Conservation (phyloP, 177 flowering plant genomes). For the Tripterygium wilfordii region DNA sequence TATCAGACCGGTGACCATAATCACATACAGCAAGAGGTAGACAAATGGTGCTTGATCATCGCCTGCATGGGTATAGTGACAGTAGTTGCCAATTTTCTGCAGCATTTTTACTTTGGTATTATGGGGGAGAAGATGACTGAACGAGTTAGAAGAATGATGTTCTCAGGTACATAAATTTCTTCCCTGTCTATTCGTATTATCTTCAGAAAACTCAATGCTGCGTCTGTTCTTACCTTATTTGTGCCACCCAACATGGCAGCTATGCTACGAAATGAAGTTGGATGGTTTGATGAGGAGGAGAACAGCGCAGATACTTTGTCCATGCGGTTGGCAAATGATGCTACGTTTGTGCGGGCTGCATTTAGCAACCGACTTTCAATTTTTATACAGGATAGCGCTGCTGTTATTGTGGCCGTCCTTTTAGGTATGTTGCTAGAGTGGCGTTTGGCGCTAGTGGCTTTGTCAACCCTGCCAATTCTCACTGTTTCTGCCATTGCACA, state of each 20-base stretch:
- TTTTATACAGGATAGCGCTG: slow-evolving; percentile 86
- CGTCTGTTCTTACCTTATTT: not conserved
- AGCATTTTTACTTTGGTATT: slow-evolving; percentile 90
- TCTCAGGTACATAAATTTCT: slow-evolving; percentile 46
- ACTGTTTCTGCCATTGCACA: slow-evolving; percentile 80
- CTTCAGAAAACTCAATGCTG: not conserved
- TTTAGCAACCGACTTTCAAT: slow-evolving; percentile 93
- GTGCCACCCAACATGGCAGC: slow-evolving; percentile 38
- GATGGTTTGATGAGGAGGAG: slow-evolving; percentile 96
- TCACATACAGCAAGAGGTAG: slow-evolving; percentile 51
- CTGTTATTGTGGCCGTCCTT: slow-evolving; percentile 72
- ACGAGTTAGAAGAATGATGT: slow-evolving; percentile 88
- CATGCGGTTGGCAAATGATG: slow-evolving; percentile 96
- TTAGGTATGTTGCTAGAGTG: slow-evolving; percentile 78
- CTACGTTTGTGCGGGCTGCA: slow-evolving; percentile 92
- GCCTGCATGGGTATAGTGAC: slow-evolving; percentile 94
- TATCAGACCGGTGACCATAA: slow-evolving; percentile 39
- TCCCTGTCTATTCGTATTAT: not conserved
- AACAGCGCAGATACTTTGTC: slow-evolving; percentile 88
- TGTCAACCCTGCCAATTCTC: slow-evolving; percentile 85
- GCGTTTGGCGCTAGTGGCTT: slow-evolving; percentile 85
- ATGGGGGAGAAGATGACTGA: slow-evolving; percentile 99
- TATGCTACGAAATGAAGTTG: slow-evolving; percentile 88
- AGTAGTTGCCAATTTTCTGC: slow-evolving; percentile 84
- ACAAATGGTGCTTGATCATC: slow-evolving; percentile 87